Percentiles rank a stretch among this genome's conserved stretches.
These are phyloP conservation scores for Aureobasidium namibiae DNA, from an alignment of 2,329 filamentous ascomycete species.

Conservation along the genomic window DNA sequence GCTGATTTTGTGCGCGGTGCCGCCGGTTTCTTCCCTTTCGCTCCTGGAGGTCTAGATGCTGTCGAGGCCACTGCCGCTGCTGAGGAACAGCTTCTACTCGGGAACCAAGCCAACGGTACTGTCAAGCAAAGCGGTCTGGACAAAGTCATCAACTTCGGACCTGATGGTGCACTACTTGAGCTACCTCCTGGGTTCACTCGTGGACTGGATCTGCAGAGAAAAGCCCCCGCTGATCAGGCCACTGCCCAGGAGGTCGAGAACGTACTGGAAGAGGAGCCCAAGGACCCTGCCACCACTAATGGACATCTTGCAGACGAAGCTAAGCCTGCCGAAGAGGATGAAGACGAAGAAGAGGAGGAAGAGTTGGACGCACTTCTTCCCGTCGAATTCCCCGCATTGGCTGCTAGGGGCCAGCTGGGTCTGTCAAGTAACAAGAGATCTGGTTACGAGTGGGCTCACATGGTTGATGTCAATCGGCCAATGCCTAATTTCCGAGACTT, in stretches of 20 bases:
- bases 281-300: conserved; percentile 22
- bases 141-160: conserved; percentile 73
- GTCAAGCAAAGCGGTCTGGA: conserved; percentile 52
- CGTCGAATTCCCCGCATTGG: conserved; percentile 84
- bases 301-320: conserved; percentile 38
- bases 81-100: conserved; percentile 60
- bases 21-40: conserved; percentile 89
- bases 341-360: conserved; percentile 39
- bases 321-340: conserved; percentile 21
- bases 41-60: conserved; percentile 78
- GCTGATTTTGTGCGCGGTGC: conserved; percentile 90
- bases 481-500: conserved; percentile 91
- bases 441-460: conserved; percentile 90
- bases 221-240: conserved; percentile 45
- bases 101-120: conserved; percentile 32
- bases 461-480: conserved; percentile 89
- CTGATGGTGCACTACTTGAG: conserved; percentile 69
- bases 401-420: conserved; percentile 70
- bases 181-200: conserved; percentile 73
- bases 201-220: conserved; percentile 65
- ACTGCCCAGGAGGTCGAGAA: conserved; percentile 61
- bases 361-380: conserved; percentile 82
- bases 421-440: conserved; percentile 63
- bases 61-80: conserved; percentile 78
- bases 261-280: conserved; percentile 42